Evolutionary conservation across 2,329 filamentous ascomycete species (phyloP), one percentile per base, ranked within the genome.

Genomic region (Cladophialophora immunda): DNA sequence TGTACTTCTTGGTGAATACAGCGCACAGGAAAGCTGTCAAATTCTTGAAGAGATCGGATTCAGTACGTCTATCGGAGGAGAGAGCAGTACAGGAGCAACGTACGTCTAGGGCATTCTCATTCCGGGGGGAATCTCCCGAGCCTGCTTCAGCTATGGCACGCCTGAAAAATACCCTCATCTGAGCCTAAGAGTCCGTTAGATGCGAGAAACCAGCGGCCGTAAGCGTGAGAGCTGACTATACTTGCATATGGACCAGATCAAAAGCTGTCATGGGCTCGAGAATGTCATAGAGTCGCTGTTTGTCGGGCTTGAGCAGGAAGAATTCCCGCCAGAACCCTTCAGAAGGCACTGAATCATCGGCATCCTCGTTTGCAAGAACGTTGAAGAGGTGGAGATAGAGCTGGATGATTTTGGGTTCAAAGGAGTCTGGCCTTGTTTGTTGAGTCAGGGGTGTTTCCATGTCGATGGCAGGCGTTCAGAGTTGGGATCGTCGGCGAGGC

Each of bases 251-350:
- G 50, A 97, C 83, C 69, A 97, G 84, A 73, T 94, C 89, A 71
- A 92, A 89, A 5, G 93, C 87, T 59, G 86, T 85, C 47, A 95
- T 82, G n/a, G 85, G 82, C 70, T 89, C 87, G 68, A 99, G 82
- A 56, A 93, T 86, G 58, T 81, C 82, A 76, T 88, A 86, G 70
- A 99, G 82, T 57, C 88, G 86, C 4, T 83, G 78, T 62, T 87
- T 85, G 76, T 97, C 93, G 25, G 94, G 94, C 70, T 89, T 89
- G 66, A 97, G 84, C 41, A 99, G 86, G 78, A 99, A 99, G 81
- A 99, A 93, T 80, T 97, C 95, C 72, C 88, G 86, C 95, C 95
- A 99, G 81, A 97, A 99, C 52, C 93, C 94, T 68, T 97, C 93
- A 0, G 92, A 87, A 69, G 93, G 90, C 59, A 83, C 79, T 66